phyloP scores from a whole-genome alignment of 139 green algal species.

The Chloropicon primus region DNA sequence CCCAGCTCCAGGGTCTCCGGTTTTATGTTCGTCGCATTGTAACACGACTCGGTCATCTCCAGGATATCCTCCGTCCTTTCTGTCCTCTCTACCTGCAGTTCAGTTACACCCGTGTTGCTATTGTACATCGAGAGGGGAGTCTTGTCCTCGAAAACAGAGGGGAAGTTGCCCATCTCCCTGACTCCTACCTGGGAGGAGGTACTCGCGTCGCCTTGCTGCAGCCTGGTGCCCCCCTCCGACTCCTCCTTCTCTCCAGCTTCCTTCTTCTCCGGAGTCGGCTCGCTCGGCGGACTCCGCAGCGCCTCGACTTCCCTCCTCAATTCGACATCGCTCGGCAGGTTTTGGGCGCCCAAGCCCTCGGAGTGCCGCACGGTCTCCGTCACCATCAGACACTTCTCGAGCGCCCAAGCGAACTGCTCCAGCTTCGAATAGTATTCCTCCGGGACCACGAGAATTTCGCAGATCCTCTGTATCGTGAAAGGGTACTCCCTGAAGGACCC shows the following conservation, averaged over 20 bases:
- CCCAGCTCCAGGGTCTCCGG: not conserved
- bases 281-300: too few species aligned
- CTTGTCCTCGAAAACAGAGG: not conserved
- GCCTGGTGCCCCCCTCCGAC: too few species aligned
- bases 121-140: not conserved
- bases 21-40: not conserved
- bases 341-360: not conserved
- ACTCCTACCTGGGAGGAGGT: too few species aligned
- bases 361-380: not conserved
- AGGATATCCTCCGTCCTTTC: not conserved
- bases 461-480: not conserved
- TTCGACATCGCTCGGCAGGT: not conserved
- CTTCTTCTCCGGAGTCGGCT: too few species aligned
- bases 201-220: too few species aligned
- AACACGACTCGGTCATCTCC: not conserved
- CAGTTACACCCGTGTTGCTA: too few species aligned
- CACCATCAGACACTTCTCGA: not conserved
- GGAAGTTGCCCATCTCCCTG: too few species aligned
- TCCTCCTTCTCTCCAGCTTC: too few species aligned
- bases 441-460: not conserved
- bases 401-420: not conserved
- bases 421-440: not conserved
- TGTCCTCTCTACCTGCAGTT: not conserved
- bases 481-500: not conserved
- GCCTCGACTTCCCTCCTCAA: not conserved